These are phyloP conservation scores for Myxozyma udenii DNA, from an alignment of 805 yeast genomes.

Conservation along the genomic window DNA sequence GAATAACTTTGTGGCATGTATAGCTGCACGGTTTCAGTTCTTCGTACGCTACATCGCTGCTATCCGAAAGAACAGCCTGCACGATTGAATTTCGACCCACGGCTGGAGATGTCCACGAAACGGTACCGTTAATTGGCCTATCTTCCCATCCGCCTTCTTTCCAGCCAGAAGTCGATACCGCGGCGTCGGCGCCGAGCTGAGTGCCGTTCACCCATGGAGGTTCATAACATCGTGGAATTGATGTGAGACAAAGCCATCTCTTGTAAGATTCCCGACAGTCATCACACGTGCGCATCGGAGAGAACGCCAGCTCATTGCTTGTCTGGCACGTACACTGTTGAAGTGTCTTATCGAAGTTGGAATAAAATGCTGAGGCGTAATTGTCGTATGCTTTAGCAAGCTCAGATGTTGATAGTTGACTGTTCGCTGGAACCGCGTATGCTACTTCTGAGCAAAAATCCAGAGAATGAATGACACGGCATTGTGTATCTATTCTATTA, in stretches of 20 bases:
- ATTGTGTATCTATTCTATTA: conserved; percentile 44
- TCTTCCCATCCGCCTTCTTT: conserved; percentile 47
- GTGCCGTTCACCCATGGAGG: conserved; percentile 32
- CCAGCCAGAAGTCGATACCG: conserved; percentile 35
- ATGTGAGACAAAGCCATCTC: conserved; percentile 85
- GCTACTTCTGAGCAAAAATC: conserved; percentile 80
- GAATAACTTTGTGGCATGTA: conserved; percentile 71
- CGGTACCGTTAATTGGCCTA: conserved; percentile 2
- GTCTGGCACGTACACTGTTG: conserved; percentile 72
- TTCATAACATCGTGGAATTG: conserved; percentile 80
- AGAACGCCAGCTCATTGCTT: conserved; percentile 59
- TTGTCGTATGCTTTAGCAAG: conserved; percentile 58
- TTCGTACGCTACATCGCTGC: conserved; percentile 55
- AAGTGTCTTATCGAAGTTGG: conserved; percentile 70
- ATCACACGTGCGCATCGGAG: conserved; percentile 69
- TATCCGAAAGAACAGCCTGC: conserved; percentile 38
- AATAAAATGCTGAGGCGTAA: conserved; percentile 53
- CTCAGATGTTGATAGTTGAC: conserved; percentile 38
- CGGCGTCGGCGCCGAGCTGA: no score
- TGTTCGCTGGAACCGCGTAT: conserved; percentile 71
- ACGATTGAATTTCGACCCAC: background rate
- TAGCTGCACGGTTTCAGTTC: conserved; percentile 73
- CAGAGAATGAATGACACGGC: conserved; percentile 70
- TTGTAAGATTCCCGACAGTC: conserved; percentile 71
- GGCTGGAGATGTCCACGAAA: background rate